Percentiles rank a stretch among this genome's conserved stretches.
phyloP scores from a whole-genome alignment of 2,329 filamentous ascomycete genomes.

The Cytospora piceicola region DNA sequence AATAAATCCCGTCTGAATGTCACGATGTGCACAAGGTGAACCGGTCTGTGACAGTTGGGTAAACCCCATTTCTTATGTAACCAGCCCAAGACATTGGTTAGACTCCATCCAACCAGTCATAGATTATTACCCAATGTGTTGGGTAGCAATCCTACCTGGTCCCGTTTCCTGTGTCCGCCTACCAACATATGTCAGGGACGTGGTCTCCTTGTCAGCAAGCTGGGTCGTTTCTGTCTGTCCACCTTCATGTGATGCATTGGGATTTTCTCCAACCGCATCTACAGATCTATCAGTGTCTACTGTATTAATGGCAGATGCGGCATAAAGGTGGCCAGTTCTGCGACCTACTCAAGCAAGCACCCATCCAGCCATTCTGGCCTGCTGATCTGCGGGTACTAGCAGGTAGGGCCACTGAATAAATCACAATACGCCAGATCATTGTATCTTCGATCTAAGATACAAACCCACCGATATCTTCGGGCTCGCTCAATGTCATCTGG shows the following conservation, averaged over 20 bases:
- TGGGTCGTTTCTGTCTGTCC: no score
- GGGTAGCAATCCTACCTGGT: background rate
- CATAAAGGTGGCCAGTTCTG: slow-evolving; percentile 22
- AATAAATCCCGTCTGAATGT: no score
- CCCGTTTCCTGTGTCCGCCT: slow-evolving; percentile 17
- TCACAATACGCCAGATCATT: background rate
- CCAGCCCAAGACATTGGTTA: background rate
- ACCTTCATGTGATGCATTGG: background rate
- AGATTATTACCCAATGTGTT: background rate
- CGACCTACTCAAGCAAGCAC: slow-evolving; percentile 3
- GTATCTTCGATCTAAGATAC: background rate
- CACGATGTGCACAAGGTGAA: background rate
- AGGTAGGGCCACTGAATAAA: background rate
- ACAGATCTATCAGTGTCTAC: slow-evolving; percentile 4
- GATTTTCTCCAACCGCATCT: slow-evolving; percentile 2
- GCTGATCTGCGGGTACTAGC: background rate
- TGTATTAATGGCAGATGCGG: slow-evolving; percentile 19
- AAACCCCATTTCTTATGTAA: background rate
- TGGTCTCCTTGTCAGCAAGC: background rate
- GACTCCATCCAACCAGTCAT: background rate
- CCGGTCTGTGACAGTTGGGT: background rate
- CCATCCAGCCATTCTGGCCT: background rate
- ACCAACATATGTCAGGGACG: background rate
- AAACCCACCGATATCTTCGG: no score
- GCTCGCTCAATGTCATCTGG: background rate